Percentiles rank a stretch among this genome's conserved stretches.
Conservation (phyloP, 2,329 filamentous ascomycete species). For the Xylaria sp. region DNA sequence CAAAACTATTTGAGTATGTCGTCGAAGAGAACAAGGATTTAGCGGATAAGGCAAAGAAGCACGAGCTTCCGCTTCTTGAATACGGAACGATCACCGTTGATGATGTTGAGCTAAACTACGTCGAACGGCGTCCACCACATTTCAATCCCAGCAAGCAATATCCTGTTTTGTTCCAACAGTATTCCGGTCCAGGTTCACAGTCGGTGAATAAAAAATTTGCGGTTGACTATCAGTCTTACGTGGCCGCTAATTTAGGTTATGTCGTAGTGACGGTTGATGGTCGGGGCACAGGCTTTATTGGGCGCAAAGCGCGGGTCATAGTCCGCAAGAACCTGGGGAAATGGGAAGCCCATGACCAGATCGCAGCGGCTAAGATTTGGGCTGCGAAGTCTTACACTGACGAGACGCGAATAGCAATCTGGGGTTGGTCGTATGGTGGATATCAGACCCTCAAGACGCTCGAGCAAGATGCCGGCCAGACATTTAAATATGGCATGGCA, state of each 20-base stretch:
- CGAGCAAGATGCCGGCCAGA: constrained; percentile 87
- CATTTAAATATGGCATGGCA: constrained; percentile 97
- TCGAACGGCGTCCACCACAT: constrained; percentile 90
- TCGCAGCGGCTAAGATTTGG: constrained; percentile 87
- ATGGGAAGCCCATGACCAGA: constrained; percentile 90
- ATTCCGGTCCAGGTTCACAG: constrained; percentile 95
- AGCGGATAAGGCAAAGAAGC: constrained; percentile 73
- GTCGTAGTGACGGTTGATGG: constrained; percentile 95
- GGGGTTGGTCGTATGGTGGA: constrained; percentile 98
- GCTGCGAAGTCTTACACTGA: constrained; percentile 86
- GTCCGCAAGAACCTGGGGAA: constrained; percentile 86
- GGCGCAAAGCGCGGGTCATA: constrained; percentile 82
- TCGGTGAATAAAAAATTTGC: constrained; percentile 81
- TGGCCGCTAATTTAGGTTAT: constrained; percentile 87
- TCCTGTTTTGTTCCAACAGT: constrained; percentile 93
- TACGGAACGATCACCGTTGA: constrained; percentile 89
- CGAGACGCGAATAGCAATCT: constrained; percentile 83
- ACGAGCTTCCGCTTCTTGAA: constrained; percentile 83
- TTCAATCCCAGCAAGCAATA: constrained; percentile 87
- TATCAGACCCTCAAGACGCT: constrained; percentile 96
- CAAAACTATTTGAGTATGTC: constrained; percentile 70
- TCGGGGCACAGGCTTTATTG: constrained; percentile 89
- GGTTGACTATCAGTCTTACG: constrained; percentile 90
- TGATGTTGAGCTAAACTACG: constrained; percentile 73
- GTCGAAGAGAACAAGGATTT: constrained; percentile 83